Conservation (phyloP, 352 stramenopile species). For the Phytophthora europaea region DNA sequence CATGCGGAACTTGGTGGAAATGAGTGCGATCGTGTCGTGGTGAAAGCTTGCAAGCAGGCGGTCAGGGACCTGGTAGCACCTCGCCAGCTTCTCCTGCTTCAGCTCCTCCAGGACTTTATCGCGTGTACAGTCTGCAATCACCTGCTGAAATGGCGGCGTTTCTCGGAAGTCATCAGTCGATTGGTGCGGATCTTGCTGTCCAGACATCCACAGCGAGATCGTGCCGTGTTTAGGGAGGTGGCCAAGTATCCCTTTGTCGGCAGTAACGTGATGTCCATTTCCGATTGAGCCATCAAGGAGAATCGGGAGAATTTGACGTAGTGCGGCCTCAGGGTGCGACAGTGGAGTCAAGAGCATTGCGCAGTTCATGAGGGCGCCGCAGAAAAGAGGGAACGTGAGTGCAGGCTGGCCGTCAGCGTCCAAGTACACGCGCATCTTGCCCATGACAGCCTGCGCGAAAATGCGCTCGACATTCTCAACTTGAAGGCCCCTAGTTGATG, state of each 20-base stretch:
- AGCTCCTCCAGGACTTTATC: conserved; percentile 38
- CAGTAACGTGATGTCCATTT: not conserved
- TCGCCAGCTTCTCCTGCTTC: conserved; percentile 26
- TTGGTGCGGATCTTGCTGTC: conserved; percentile 3
- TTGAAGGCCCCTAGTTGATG: not conserved
- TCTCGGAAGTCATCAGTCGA: conserved; percentile 34
- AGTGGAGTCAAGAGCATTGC: conserved; percentile 46
- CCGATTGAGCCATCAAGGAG: conserved; percentile 19
- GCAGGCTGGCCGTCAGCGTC: conserved; percentile 58
- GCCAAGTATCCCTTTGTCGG: conserved; percentile 18
- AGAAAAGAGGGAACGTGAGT: conserved; percentile 68
- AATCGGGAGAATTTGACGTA: conserved; percentile 23
- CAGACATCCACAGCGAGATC: conserved; percentile 22
- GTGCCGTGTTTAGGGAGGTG: conserved; percentile 17
- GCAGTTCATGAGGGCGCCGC: conserved; percentile 61
- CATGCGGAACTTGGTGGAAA: conserved; percentile 49
- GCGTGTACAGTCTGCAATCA: conserved; percentile 44
- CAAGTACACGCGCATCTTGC: conserved; percentile 65
- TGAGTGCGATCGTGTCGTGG: conserved; percentile 33
- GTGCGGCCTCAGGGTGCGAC: conserved; percentile 14
- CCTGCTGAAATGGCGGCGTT: conserved; percentile 41
- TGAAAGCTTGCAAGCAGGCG: conserved; percentile 43
- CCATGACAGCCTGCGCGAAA: conserved; percentile 66
- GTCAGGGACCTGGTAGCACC: conserved; percentile 41
- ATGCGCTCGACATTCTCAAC: conserved; percentile 44